Evolutionary conservation across 768 basidiomycete species (phyloP), one percentile per base, ranked within the genome.

Genomic region (Phaffia australis): DNA sequence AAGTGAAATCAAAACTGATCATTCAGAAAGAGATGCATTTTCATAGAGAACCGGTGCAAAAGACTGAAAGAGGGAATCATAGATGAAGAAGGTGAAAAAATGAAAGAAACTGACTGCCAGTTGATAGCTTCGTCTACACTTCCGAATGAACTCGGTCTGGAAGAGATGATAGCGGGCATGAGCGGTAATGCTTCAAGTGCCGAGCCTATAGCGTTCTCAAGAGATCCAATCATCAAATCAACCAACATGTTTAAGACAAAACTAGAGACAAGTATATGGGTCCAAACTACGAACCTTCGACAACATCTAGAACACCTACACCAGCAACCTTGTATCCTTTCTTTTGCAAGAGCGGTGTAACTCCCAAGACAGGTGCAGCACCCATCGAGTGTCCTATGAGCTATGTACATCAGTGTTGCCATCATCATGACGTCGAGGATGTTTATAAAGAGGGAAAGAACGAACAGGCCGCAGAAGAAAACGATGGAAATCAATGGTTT

Each of bases 301-400:
- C 90, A 21, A 92, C 88, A 71, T 93, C 90, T 2, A 93, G 77
- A 1, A 93, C 91, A 0, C 81, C 83, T 11, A 89, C 84, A 5
- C 90, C 90, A 1, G 83, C 81, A 3, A 97, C 79, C 18, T 80
- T 81, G 71, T 89, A 94, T 57, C 84, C 83, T 27, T 78, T 78
- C 54, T 83, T 81, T 63, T 87, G 81, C 1, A 99, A 79, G 21
- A 77, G 73, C 1, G 88, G 83, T 68, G 84, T 84, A 1, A 85
- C 81, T 5, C 84, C 83, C 9, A 87, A 83, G 25, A 89, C 82
- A 3, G 95, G 92, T 0, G 92, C 86, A 29, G 93, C 94, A 18
- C 95, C 95, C 87, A 99, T 94, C 66, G 89, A 93, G 74, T 99
- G 95, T 0, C 95, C 95, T 11, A 95, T 81, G 8, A 95, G 81